Base-by-base conservation (phyloP, 306 rosid genomes). In the Glycine soja region DNA sequence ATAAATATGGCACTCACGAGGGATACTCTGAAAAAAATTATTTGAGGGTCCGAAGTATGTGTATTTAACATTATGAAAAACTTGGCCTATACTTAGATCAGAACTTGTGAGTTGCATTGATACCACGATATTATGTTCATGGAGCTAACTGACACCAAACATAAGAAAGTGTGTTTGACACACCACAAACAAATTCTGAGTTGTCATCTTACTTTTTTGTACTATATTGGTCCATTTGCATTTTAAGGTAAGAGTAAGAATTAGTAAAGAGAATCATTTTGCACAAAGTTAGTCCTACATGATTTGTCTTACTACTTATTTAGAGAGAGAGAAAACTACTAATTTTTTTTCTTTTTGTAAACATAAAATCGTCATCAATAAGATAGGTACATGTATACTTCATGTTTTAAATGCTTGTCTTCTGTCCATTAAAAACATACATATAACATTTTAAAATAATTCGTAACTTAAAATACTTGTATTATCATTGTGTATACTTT, bases 1-100 rank as follows among this genome's bases (percentile, higher is more conserved):
- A 24, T 24, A 24, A 24, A 24, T 24, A 24, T 24, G 30, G 30
- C 30, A 24, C 30, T 24, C 30, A 0, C 30, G 30, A 24, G 30
- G 30, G 45, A 77, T 36, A 12, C 67, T 61, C 24, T 47, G 13
- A 36, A 36, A 36, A 3, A 36, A 36, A 4, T 47, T 76, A 80
- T 71, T 63, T 57, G 85, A 65, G 74, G 83, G 72, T 74, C 70
- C n/a, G 36, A 65, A 45, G 30, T 43, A 30, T 13, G 83, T 68
- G 54, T 48, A 51, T 80, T 82, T 80, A 86, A 78, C 77, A 72
- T 80, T 62, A 62, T 51, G 32, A 61, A 65, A 83, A 71, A 65
- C 52, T 36, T 36, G 76, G 53, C 54, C 57, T 1, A 79, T 75
- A 70, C 80, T n/a, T 58, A 62, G 72, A 69, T 54, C 82, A 13